Evolutionary conservation across 2,329 filamentous ascomycete genomes (phyloP), one percentile per base, ranked within the genome.

Genomic region (Blastomyces parvus): DNA sequence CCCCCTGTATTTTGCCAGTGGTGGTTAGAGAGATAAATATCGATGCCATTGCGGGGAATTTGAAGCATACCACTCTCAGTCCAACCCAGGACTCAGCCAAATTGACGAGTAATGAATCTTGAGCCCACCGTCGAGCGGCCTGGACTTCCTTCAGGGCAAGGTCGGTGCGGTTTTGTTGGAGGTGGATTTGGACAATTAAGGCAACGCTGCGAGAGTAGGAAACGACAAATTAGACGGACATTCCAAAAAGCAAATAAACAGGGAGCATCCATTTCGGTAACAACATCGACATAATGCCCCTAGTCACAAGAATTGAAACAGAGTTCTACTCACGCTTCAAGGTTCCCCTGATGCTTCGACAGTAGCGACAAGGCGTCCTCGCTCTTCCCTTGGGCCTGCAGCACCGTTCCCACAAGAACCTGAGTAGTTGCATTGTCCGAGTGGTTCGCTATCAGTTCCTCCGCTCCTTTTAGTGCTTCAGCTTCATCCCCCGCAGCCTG

Each of bases 71-170:
- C 77, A 93, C 81, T 75, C 94, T 84, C 76, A 97, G 77, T 36
- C 91, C 92, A 67, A 96, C 89, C 94, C 93, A 99, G 8, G 90
- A 90, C 79, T 99, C 94, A 8, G 92, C 92, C 68, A 99, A 79
- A 77, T 99, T 97, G 67, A 97, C 90, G 59, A 97, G 81, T 48
- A 97, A 80, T 69, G 88, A 96, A 74, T 97, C 94, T 77, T 99
- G 93, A 8, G 93, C 94, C 90, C 93, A 97, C 77, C 90, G 85
- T 74, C 92, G 86, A 44, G 94, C 94, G 44, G 88, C 86, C 60
- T 86, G 81, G 46, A 96, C 91, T 78, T 97, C 93, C 77, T 96
- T 96, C 14, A 91, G 71, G 1, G 94, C 94, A 59, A 97, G 85
- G 75, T 97, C 93, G 70, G 88, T 88, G 69, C 93, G 86, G 81